A percentile compares a stretch with the other conserved stretches of the same genome.
Evolutionary conservation across 257 asterid genomes (phyloP).

Genomic region (Solanum bukasovii): DNA sequence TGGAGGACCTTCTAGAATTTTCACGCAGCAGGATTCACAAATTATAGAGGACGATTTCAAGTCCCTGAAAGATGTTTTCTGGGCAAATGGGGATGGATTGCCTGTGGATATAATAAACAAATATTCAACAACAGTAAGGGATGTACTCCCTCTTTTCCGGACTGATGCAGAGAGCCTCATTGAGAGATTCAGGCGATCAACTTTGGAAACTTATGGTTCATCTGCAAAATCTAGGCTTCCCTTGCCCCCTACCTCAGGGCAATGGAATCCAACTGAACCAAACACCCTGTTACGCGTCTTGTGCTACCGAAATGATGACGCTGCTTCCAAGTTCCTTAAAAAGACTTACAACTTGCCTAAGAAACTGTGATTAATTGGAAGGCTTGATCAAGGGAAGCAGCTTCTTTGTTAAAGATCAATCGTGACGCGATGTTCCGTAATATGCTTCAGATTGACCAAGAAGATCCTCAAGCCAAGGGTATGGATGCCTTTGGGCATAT

Average conservation of each 20-base stretch:
- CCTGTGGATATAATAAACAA: constrained; percentile 61
- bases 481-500: neutral
- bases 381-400: neutral
- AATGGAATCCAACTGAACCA: constrained; percentile 84
- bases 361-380: constrained; percentile 27
- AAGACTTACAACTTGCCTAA: constrained; percentile 86
- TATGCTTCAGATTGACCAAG: neutral
- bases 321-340: constrained; percentile 86
- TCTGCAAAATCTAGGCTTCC: constrained; percentile 82
- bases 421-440: neutral
- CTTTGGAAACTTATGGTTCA: constrained; percentile 61
- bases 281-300: constrained; percentile 78
- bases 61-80: constrained; percentile 73
- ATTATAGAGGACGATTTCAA: constrained; percentile 84
- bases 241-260: constrained; percentile 89
- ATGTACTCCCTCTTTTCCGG: constrained; percentile 61
- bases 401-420: neutral
- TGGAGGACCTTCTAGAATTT: constrained; percentile 82
- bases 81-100: constrained; percentile 91
- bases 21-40: constrained; percentile 52
- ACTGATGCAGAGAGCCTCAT: constrained; percentile 66
- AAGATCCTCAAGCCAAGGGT: neutral
- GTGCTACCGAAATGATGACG: constrained; percentile 84
- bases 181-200: constrained; percentile 50
- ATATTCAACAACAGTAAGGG: constrained; percentile 55